These are phyloP conservation scores for Aureobasidium namibiae DNA, from an alignment of 2,329 filamentous ascomycete species.

Conservation along the genomic window DNA sequence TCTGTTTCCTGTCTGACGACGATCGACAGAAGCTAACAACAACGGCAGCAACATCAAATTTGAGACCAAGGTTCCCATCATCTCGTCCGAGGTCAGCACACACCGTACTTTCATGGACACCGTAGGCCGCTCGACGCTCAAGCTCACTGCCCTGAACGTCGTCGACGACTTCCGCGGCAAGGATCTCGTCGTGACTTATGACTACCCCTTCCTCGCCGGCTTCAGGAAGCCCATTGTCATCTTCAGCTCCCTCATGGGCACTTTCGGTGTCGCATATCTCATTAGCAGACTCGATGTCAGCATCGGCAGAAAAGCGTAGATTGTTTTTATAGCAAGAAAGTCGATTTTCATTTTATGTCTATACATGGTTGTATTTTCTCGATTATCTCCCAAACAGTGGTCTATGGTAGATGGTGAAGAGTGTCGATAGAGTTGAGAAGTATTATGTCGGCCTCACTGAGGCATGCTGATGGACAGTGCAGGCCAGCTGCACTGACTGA, in stretches of 20 bases:
- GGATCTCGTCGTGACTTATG: conserved; percentile 75
- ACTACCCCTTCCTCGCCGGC: conserved; percentile 64
- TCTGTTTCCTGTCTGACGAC: conserved; percentile 1
- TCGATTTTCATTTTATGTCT: conserved; percentile 1
- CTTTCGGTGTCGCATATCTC: conserved; percentile 68
- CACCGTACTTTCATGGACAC: conserved; percentile 93
- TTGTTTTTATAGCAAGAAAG: conserved; percentile 5
- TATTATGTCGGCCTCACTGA: not conserved
- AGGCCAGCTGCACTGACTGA: conserved; percentile 3
- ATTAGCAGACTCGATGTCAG: conserved; percentile 73
- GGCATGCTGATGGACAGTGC: not conserved
- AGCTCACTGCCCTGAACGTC: conserved; percentile 73
- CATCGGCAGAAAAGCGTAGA: conserved; percentile 46
- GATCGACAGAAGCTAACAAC: conserved; percentile 18
- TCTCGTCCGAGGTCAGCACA: conserved; percentile 51
- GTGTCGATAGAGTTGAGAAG: not conserved
- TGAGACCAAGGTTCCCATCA: conserved; percentile 63
- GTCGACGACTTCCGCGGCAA: conserved; percentile 84
- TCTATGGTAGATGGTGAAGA: not conserved
- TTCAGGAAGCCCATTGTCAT: conserved; percentile 83
- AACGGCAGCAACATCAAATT: conserved; percentile 66
- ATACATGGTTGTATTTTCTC: not conserved
- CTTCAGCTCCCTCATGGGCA: conserved; percentile 60
- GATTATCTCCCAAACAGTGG: not conserved
- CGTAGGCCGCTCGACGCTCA: conserved; percentile 72